phyloP scores from a whole-genome alignment of 2,329 filamentous ascomycete species.

The Colletotrichum lupini region DNA sequence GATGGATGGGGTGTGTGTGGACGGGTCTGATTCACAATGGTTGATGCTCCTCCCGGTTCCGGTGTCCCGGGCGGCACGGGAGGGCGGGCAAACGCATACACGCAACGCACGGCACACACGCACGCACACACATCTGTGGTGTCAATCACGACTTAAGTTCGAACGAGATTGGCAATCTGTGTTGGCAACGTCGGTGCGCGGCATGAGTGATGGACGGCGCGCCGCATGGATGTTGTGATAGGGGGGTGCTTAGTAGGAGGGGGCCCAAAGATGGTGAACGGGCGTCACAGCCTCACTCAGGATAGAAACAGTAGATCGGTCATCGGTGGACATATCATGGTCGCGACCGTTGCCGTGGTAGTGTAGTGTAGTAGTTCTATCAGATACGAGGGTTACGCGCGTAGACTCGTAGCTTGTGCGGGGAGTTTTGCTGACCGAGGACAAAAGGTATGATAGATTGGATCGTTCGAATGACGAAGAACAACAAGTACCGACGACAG shows the following conservation, averaged over 20 bases:
- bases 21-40: not conserved
- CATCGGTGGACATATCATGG: not conserved
- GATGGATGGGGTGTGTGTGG: not conserved
- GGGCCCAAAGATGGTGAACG: not conserved
- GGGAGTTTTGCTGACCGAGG: not conserved
- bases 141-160: not conserved
- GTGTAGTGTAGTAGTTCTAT: not conserved
- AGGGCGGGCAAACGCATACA: not conserved
- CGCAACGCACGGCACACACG: not conserved
- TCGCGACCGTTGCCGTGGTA: not conserved
- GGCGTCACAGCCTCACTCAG: slow-evolving; percentile 28
- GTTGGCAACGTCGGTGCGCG: not conserved
- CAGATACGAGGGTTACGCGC: slow-evolving; percentile 14
- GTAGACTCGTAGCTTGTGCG: not conserved
- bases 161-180: slow-evolving; percentile 12
- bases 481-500: not conserved
- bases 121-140: not conserved
- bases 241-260: not conserved
- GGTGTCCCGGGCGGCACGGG: slow-evolving; percentile 26
- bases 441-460: not conserved
- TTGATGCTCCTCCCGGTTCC: slow-evolving; percentile 11
- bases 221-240: not conserved
- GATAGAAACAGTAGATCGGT: slow-evolving; percentile 22
- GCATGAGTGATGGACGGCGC: not conserved
- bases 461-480: not conserved